A percentile compares a stretch with the other conserved stretches of the same genome.
These are phyloP conservation scores for Nephelium lappaceum DNA, from an alignment of 345 rosid species.

Conservation along the genomic window DNA sequence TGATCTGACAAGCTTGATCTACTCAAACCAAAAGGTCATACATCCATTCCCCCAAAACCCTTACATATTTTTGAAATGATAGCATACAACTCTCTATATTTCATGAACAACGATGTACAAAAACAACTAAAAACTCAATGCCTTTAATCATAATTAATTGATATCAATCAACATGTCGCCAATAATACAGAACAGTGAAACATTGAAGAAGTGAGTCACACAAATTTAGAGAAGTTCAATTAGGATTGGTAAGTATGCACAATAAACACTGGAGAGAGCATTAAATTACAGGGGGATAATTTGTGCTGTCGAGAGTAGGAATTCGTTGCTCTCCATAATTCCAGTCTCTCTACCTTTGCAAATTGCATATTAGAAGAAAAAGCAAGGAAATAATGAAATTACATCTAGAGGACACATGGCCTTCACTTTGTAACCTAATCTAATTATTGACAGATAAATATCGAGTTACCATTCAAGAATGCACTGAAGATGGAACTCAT, in stretches of 20 bases:
- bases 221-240: neutral
- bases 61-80: no score
- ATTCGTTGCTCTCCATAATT: neutral
- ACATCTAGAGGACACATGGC: neutral
- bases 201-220: neutral
- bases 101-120: neutral
- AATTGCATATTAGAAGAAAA: neutral
- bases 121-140: neutral
- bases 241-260: neutral
- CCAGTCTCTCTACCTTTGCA: neutral
- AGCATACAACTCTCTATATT: no score
- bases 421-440: neutral
- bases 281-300: no score
- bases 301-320: no score
- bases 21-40: neutral
- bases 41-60: no score
- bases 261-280: neutral
- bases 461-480: slow-evolving; percentile 80
- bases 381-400: neutral
- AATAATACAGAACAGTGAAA: neutral
- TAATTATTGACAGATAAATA: no score
- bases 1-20: neutral
- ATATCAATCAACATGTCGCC: neutral
- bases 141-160: neutral
- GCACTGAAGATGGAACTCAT: slow-evolving; percentile 97